Conservation (phyloP, 108 stramenopile genomes). For the Discostella stelligeroides region DNA sequence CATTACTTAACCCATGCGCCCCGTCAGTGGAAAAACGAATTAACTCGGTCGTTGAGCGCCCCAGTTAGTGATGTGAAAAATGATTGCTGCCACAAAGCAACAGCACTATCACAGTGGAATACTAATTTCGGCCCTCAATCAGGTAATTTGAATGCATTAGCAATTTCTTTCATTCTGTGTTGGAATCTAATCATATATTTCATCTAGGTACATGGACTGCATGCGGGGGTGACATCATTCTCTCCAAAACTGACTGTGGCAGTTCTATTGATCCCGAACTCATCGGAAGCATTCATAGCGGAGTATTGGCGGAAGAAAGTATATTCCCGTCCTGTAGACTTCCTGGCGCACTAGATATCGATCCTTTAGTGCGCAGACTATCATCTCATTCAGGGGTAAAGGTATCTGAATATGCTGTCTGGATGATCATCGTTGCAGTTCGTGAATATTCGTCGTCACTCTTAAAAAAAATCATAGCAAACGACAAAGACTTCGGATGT, state of each 20-base stretch:
- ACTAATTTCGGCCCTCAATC: slow-evolving; percentile 25
- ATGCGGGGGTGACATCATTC: slow-evolving; percentile 7
- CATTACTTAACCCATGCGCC: slow-evolving; percentile 12
- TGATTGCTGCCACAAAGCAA: not conserved
- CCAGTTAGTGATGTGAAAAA: not conserved
- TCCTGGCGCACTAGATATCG: slow-evolving; percentile 69
- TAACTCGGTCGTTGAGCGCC: not conserved
- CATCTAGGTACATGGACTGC: slow-evolving; percentile 19
- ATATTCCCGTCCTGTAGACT: slow-evolving; percentile 49
- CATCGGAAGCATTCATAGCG: not conserved
- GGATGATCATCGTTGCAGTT: slow-evolving; percentile 68
- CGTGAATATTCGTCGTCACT: slow-evolving; percentile 59
- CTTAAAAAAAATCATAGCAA: slow-evolving; percentile 47
- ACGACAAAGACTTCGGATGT: slow-evolving; percentile 20
- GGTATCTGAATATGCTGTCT: slow-evolving; percentile 72
- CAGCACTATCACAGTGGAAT: slow-evolving; percentile 19
- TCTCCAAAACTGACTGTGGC: slow-evolving; percentile 11
- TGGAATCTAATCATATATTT: slow-evolving; percentile 2
- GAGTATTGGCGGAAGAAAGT: slow-evolving; percentile 1
- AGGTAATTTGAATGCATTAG: slow-evolving; percentile 11
- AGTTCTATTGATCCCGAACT: not conserved
- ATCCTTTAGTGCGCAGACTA: slow-evolving; percentile 58
- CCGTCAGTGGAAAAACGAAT: slow-evolving; percentile 25
- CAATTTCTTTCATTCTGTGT: not conserved
- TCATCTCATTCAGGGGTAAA: slow-evolving; percentile 45